Percentiles rank a stretch among this genome's conserved stretches.
Evolutionary conservation across 441 rosid species (phyloP).

Genomic region (Geranium incanum): DNA sequence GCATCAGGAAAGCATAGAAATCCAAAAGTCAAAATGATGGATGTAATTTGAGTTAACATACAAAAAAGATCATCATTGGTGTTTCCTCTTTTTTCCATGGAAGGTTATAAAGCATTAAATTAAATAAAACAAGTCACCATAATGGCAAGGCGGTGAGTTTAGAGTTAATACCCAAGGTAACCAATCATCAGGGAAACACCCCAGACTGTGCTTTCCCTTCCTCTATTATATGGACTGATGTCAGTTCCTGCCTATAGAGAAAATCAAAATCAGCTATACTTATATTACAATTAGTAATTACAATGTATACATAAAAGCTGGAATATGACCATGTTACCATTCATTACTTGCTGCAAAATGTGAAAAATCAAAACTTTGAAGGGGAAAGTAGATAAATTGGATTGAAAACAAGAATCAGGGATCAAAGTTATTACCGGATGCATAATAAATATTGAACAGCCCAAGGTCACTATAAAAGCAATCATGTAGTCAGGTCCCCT

Average conservation of each 20-base stretch:
- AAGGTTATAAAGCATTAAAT: neutral
- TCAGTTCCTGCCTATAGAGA: slow-evolving; percentile 66
- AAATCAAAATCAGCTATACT: slow-evolving; percentile 11
- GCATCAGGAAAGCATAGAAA: neutral
- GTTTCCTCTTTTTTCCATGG: neutral
- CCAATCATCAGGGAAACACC: slow-evolving; percentile 87
- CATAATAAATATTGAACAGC: slow-evolving; percentile 75
- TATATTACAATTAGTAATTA: neutral
- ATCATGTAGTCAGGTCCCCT: slow-evolving; percentile 67
- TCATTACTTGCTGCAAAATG: neutral
- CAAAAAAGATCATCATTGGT: neutral
- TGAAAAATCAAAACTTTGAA: neutral
- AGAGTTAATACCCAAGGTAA: slow-evolving; percentile 72
- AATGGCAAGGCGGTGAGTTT: slow-evolving; percentile 17
- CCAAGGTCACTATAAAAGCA: slow-evolving; percentile 75
- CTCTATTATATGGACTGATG: slow-evolving; percentile 70
- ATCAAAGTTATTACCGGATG: slow-evolving; percentile 53
- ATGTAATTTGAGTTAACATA: neutral
- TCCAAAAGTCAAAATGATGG: neutral
- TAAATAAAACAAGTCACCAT: slow-evolving; percentile 6
- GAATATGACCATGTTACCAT: neutral
- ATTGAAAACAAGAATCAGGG: slow-evolving; percentile 12
- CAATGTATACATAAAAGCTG: neutral
- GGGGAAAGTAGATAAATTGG: slow-evolving; percentile 7
- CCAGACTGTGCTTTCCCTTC: slow-evolving; percentile 93